Evolutionary conservation across 306 rosid species (phyloP).

Genomic region (Pueraria montana): DNA sequence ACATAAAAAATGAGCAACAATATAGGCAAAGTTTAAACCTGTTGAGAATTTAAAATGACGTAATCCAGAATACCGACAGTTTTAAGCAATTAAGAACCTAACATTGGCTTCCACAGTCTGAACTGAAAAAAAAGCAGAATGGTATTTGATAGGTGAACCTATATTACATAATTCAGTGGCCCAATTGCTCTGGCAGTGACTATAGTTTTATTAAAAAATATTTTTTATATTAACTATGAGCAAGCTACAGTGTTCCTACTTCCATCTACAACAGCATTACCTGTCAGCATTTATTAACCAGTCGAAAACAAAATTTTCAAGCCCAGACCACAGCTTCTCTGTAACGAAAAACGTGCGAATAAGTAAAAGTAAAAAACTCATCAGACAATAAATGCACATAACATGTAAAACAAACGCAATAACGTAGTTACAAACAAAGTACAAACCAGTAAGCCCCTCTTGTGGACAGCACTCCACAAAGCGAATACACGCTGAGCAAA

Average conservation of each 20-base stretch:
- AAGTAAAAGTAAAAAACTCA: neutral
- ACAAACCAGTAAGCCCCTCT: slow-evolving; percentile 97
- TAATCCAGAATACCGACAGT: slow-evolving; percentile 25
- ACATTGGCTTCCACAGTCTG: neutral
- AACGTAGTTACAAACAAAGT: slow-evolving; percentile 40
- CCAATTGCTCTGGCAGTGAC: slow-evolving; percentile 26
- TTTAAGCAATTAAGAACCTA: neutral
- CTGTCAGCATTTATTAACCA: slow-evolving; percentile 99
- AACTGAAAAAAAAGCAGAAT: slow-evolving; percentile 26
- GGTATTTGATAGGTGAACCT: slow-evolving; percentile 27
- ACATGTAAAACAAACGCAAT: neutral
- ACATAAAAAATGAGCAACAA: slow-evolving; percentile 13
- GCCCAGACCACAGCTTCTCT: slow-evolving; percentile 99
- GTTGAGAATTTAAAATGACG: neutral
- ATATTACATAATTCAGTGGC: neutral
- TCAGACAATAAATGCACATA: slow-evolving; percentile 6
- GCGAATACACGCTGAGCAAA: slow-evolving; percentile 98
- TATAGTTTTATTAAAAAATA: neutral
- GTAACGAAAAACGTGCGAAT: slow-evolving; percentile 43
- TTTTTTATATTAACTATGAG: neutral
- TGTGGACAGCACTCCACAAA: slow-evolving; percentile 99
- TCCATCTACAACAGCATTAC: slow-evolving; percentile 56
- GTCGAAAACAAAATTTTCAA: slow-evolving; percentile 97
- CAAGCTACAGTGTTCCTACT: slow-evolving; percentile 2
- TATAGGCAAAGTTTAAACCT: neutral